Evolutionary conservation across 1,284 basidiomycete species (phyloP), one percentile per base, ranked within the genome.

Genomic region (Cutaneotrichosporon cavernicola): DNA sequence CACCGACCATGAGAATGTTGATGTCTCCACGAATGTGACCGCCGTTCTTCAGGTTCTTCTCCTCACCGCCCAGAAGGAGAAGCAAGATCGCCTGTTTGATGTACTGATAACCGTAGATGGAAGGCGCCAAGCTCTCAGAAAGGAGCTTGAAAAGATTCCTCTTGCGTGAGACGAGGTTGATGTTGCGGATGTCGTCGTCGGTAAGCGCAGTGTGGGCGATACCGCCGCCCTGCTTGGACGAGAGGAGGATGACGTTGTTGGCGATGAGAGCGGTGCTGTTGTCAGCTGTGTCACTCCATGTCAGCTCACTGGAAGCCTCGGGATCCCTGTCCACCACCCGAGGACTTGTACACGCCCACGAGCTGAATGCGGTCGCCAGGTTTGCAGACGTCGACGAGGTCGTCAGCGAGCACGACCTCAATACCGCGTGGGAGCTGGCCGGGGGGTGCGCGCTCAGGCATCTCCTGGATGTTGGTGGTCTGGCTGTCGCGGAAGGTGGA

Each of bases 21-120:
- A 99, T 99, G 80, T 99, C 97, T 63, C 97, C 97, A 84, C 97
- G 90, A 76, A 99, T 97, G 77, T 99, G 97, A 7, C 96, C 98
- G 40, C 97, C 97, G 76, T 99, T 98, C 26, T 90, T 87, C 65
- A 99, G 81, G 78, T 99, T 99, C 86, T 99, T 99, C 82, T 99
- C 96, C 63, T 92, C 90, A 47, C 97, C 97, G 52, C 96, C 95
- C 49, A 99, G 87, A 11, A 99, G 86, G 16, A 99, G 86, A 18
- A 99, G 86, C 13, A 98, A 84, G 69, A 98, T 87, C 5, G 97
- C 96, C 70, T 89, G 87, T 78, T 99, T 99, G 82, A 99, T 97
- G 75, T 93, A 89, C 73, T 97, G 92, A 72, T 94, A 92, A 3
- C 97, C 97, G 76, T 88, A 99, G 71, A 99, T 99, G 2, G 96